Evolutionary conservation across 768 basidiomycete species (phyloP).

Genomic region (Rhodocollybia butyracea): DNA sequence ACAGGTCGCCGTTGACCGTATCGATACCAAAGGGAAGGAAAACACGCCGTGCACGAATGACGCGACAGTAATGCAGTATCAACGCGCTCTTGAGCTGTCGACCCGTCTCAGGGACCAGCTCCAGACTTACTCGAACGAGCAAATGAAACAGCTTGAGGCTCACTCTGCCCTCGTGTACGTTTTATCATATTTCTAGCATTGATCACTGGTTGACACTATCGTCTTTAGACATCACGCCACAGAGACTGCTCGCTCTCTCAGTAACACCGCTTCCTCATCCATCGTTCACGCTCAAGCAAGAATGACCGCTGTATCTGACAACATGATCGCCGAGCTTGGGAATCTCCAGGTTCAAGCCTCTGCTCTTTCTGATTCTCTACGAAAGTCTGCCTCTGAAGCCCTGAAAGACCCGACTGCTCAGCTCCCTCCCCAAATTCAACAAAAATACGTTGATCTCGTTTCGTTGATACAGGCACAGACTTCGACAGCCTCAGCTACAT

Average conservation of each 20-base stretch:
- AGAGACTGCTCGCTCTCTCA: constrained; percentile 63
- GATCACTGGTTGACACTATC: neutral
- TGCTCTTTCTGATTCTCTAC: constrained; percentile 42
- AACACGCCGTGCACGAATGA: constrained; percentile 46
- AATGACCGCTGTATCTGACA: constrained; percentile 59
- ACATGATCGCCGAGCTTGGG: constrained; percentile 63
- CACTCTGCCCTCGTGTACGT: constrained; percentile 66
- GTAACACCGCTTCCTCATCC: constrained; percentile 55
- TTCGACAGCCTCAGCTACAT: constrained; percentile 25
- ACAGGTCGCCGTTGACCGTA: constrained; percentile 49
- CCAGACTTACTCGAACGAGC: constrained; percentile 64
- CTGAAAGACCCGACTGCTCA: constrained; percentile 35
- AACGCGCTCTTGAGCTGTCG: constrained; percentile 67
- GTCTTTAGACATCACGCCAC: constrained; percentile 60
- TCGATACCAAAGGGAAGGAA: constrained; percentile 36
- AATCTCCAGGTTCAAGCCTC: constrained; percentile 60
- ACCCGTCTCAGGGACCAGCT: constrained; percentile 61
- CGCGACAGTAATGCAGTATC: constrained; percentile 66
- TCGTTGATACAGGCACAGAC: neutral
- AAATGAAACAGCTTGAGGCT: constrained; percentile 64
- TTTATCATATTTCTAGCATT: neutral
- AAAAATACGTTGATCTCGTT: constrained; percentile 15
- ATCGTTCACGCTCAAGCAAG: constrained; percentile 51
- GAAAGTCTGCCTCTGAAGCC: constrained; percentile 23
- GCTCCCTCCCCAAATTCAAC: constrained; percentile 58